Percentiles rank a stretch among this genome's conserved stretches.
Conservation (phyloP, 805 yeast genomes). For the Komagataella pseudopastoris region DNA sequence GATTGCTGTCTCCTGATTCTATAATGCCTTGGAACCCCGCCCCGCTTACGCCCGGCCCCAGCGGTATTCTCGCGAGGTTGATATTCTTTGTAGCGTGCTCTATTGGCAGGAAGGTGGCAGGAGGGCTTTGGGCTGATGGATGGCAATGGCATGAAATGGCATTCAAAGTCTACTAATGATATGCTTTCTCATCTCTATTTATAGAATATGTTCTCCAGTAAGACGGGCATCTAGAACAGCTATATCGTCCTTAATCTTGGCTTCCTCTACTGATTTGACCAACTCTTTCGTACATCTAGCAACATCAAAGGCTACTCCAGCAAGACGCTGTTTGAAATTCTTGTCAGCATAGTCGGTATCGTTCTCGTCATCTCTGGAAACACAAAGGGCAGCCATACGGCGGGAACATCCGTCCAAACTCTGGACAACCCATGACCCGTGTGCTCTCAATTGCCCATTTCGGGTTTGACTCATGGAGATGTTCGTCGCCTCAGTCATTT, state of each 20-base stretch:
- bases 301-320: conserved; percentile 92
- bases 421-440: conserved; percentile 83
- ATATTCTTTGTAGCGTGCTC: too few species aligned
- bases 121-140: neutral
- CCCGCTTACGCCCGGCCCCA: too few species aligned
- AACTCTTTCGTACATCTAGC: conserved; percentile 93
- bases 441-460: conserved; percentile 73
- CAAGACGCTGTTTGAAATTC: conserved; percentile 83
- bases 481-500: conserved; percentile 84
- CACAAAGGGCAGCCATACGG: conserved; percentile 66
- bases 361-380: conserved; percentile 17
- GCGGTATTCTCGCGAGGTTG: too few species aligned
- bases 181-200: neutral
- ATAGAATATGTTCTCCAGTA: neutral
- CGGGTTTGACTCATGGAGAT: conserved; percentile 82
- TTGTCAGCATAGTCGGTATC: conserved; percentile 70
- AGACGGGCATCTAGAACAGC: conserved; percentile 64
- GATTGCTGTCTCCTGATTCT: too few species aligned
- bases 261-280: conserved; percentile 93
- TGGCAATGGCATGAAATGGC: neutral
- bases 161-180: neutral
- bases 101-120: too few species aligned
- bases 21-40: too few species aligned
- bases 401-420: conserved; percentile 75
- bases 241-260: conserved; percentile 77